phyloP scores from a whole-genome alignment of 2,329 filamentous ascomycete genomes.

The Pestalotiopsis fici region DNA sequence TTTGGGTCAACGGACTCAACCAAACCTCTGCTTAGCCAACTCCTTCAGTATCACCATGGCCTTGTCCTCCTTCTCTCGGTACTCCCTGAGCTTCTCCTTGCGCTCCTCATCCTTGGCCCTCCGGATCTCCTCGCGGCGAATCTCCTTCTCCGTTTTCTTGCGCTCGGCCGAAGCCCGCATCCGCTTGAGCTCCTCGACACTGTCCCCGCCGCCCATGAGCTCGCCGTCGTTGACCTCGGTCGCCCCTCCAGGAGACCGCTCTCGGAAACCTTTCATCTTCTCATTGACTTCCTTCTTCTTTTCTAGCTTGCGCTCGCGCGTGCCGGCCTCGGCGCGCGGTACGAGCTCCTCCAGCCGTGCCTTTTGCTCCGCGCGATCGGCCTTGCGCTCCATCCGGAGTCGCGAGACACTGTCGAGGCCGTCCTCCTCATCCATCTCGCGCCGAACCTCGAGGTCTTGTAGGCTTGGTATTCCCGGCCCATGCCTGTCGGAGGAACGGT shows the following conservation, averaged over 20 bases:
- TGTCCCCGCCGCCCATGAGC: slow-evolving; percentile 71
- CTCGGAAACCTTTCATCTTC: slow-evolving; percentile 71
- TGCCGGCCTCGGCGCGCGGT: slow-evolving; percentile 81
- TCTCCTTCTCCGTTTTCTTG: slow-evolving; percentile 82
- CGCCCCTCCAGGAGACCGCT: slow-evolving; percentile 65
- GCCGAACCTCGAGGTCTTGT: slow-evolving; percentile 70
- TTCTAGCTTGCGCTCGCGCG: slow-evolving; percentile 81
- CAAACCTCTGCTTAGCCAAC: slow-evolving; percentile 79
- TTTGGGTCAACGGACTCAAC: slow-evolving; percentile 36
- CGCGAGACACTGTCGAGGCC: slow-evolving; percentile 46
- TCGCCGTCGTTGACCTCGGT: slow-evolving; percentile 69
- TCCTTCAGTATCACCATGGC: slow-evolving; percentile 81
- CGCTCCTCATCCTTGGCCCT: slow-evolving; percentile 76
- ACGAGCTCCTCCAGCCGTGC: slow-evolving; percentile 77
- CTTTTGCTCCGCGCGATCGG: slow-evolving; percentile 67
- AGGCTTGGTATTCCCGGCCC: slow-evolving; percentile 69
- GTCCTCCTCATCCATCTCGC: slow-evolving; percentile 52
- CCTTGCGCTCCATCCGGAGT: slow-evolving; percentile 61
- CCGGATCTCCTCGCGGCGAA: slow-evolving; percentile 78
- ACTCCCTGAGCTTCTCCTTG: slow-evolving; percentile 71
- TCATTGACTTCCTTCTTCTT: slow-evolving; percentile 76
- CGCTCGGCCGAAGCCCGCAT: slow-evolving; percentile 65
- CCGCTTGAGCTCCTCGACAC: slow-evolving; percentile 68
- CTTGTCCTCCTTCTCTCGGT: slow-evolving; percentile 76
- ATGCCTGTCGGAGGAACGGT: slow-evolving; percentile 17